Conservation (phyloP, 2,329 filamentous ascomycete genomes). For the Fusarium sp. region DNA sequence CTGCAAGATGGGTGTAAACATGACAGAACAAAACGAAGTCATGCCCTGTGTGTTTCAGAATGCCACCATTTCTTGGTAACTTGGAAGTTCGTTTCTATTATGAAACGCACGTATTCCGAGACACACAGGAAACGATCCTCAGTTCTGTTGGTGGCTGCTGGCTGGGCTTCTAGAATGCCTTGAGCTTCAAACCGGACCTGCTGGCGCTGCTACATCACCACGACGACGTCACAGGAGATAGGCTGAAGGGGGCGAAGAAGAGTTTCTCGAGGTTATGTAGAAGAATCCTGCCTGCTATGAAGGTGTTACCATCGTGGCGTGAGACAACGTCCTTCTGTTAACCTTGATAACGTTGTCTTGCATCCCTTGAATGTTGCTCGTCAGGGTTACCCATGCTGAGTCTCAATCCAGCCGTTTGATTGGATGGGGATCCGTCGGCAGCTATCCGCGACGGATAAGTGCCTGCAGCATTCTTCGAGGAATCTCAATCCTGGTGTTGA, state of each 20-base stretch:
- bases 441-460: constrained; percentile 25
- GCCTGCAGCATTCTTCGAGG: constrained; percentile 8
- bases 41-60: constrained; percentile 6
- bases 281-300: neutral
- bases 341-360: constrained; percentile 18
- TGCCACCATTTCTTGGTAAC: constrained; percentile 20
- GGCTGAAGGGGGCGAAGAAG: neutral
- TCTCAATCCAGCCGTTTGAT: neutral
- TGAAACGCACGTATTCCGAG: constrained; percentile 37
- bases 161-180: neutral
- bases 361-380: constrained; percentile 7
- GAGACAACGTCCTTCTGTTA: constrained; percentile 15
- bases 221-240: constrained; percentile 14
- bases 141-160: neutral
- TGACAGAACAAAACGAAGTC: constrained; percentile 4
- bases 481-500: neutral
- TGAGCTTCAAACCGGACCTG: neutral
- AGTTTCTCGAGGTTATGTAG: neutral
- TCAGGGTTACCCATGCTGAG: constrained; percentile 16
- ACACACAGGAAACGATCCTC: constrained; percentile 15
- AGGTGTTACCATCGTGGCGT: constrained; percentile 1
- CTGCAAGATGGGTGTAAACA: neutral
- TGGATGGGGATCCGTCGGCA: constrained; percentile 18
- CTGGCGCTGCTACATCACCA: neutral
- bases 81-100: constrained; percentile 26